Base-by-base conservation (phyloP, 2,329 filamentous ascomycete genomes). In the Hyphodiscus sp. region DNA sequence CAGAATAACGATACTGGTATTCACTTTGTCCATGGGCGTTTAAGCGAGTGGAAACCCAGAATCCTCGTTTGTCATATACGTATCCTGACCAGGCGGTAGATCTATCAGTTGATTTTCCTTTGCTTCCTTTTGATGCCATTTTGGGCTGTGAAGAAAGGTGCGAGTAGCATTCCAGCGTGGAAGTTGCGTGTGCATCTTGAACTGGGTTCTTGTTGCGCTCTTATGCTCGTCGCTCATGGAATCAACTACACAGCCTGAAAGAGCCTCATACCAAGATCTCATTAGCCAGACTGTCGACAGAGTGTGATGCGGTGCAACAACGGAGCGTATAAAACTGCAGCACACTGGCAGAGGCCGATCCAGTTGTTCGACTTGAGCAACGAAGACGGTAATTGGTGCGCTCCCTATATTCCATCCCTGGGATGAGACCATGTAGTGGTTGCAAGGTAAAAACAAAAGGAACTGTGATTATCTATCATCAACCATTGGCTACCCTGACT, bases 111-210 rank as follows among this genome's bases (percentile, higher is more conserved):
- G 41, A 5, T 26, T 26, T 26, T 26, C 23, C 23, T 15, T 57
- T 58, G 2, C 56, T 53, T 50, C 53, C 50, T 44, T 51, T 55
- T 4, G 33, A n/a, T 15, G 33, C 33, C 33, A 38, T 38, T 13
- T 38, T 38, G 11, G 5, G 4, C 33, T 38, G 33, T 8, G 23
- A 26, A 8, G 23, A 26, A 8, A 8, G 23, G 3, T 26, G 3
- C 8, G 23, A 8, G 3, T 26, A 26, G 3, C 23, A 8, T 26
- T 26, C 23, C 23, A 8, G 23, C 23, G 23, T 26, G 3, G 23
- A 26, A 26, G 23, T 26, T 26, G 23, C 23, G 8, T 8, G 8
- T 26, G 4, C 23, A 26, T 26, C 8, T 26, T 26, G 23, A 26
- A 26, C 23, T 50, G 38, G 20, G 52, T 33, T 44, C 38, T 43